Base-by-base conservation (phyloP, 495 filamentous ascomycete genomes). In the Penicillium bovifimosum region DNA sequence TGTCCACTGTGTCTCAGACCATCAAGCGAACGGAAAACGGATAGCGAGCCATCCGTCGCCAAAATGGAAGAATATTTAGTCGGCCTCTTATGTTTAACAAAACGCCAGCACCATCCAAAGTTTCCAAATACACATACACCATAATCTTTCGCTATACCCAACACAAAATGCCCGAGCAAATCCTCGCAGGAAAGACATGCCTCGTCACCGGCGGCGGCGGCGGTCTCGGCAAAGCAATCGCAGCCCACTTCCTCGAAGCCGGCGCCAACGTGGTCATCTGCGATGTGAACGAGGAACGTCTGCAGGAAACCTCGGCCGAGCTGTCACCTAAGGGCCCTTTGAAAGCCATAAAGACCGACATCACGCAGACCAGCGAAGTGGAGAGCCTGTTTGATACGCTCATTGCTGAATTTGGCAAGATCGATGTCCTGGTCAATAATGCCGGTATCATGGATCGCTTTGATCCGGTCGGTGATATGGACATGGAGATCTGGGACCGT, bases 381-480 rank as follows among this genome's bases (percentile, higher is more conserved):
- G 56, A 69, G 27, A 50, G 43, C n/a, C 69, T 78, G 1, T 70
- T 73, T 14, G 53, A 66, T 1, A 50, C 62, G 5, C 50, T 78
- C 6, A 52, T 71, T 32, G 14, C 44, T 3, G 54, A 59, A 35
- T 68, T 60, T 45, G 60, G 64, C 39, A 68, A 67, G 32, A 62
- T 73, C 26, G 66, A 74, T 55, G 63, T 73, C 32, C 63, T 76
- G 26, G 53, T 76, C 27, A 76, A 74, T 56, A 76, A 76, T 45
- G 72, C 71, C 14, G 71, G 70, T 8, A 69, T 77, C 41, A 85
- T 87, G 80, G 81, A 72, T 17, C 70, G 67, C 52, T 80, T 83
- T 52, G 74, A 77, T 31, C 77, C 79, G 26, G 74, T 78, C 10
- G 80, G 77, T 16, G 70, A 73, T 29, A 59, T 77, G 47, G 72